Conservation (phyloP, 225 moss, liverwort and hornwort species). For the Lunularia cruciata region DNA sequence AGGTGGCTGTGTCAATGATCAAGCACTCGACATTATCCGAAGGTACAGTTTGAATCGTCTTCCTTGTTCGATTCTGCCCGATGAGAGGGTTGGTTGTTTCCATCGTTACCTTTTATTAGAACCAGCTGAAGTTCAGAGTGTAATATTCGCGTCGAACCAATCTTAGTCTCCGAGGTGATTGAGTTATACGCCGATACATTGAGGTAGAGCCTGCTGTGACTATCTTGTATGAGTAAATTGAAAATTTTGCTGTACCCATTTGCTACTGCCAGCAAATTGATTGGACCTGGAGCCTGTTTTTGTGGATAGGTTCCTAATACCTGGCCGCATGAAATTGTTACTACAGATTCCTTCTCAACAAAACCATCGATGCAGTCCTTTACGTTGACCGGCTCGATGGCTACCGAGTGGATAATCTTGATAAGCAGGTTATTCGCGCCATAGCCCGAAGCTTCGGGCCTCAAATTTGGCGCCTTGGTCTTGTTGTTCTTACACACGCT, state of each 20-base stretch:
- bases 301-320: too few species aligned
- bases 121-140: not conserved
- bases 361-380: constrained; percentile 89
- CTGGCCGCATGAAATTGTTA: not conserved
- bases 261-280: too few species aligned
- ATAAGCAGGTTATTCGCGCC: constrained; percentile 90
- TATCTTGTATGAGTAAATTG: not conserved
- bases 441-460: constrained; percentile 88
- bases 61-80: too few species aligned
- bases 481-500: constrained; percentile 85
- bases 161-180: not conserved
- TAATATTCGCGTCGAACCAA: not conserved
- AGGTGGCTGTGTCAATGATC: constrained; percentile 88
- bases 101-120: too few species aligned
- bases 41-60: constrained; percentile 45
- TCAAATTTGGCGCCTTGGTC: constrained; percentile 78
- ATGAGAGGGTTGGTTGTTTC: not conserved
- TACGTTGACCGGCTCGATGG: constrained; percentile 96
- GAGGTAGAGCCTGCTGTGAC: too few species aligned
- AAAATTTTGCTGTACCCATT: not conserved
- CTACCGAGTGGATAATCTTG: constrained; percentile 95
- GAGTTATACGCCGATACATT: too few species aligned
- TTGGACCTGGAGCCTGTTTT: too few species aligned
- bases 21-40: constrained; percentile 85
- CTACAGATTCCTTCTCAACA: constrained; percentile 86